A percentile compares a stretch with the other conserved stretches of the same genome.
Conservation (phyloP, 805 yeast genomes). For the Yarrowia keelungensis region DNA sequence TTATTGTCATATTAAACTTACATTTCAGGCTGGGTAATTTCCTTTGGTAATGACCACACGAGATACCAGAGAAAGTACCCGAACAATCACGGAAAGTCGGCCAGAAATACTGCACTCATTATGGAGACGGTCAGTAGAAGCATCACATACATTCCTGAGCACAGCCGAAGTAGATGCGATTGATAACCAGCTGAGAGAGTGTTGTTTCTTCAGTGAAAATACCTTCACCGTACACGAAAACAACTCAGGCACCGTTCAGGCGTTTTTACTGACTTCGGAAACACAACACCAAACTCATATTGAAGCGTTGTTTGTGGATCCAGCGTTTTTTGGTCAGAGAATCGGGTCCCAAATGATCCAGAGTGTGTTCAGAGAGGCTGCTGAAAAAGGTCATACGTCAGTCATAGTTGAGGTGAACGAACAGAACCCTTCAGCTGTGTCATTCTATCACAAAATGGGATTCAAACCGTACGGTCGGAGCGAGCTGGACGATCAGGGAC, state of each 20-base stretch:
- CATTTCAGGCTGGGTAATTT: too few species aligned
- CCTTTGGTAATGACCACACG: too few species aligned
- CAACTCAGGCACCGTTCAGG: background rate
- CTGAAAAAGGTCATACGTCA: background rate
- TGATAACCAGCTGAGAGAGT: background rate
- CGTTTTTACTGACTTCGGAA: background rate
- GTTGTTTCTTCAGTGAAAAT: background rate
- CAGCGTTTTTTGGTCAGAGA: background rate
- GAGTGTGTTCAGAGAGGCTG: background rate
- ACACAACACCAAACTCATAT: background rate
- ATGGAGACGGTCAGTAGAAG: background rate
- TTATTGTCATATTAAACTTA: too few species aligned
- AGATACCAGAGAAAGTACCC: too few species aligned
- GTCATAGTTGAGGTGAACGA: background rate
- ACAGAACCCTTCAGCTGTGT: background rate
- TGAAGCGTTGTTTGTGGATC: constrained; percentile 1
- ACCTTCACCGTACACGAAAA: background rate
- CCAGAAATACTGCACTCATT: background rate
- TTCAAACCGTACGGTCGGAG: background rate
- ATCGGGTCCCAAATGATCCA: background rate
- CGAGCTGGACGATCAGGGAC: constrained; percentile 9
- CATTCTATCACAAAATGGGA: background rate
- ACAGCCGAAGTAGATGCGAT: background rate
- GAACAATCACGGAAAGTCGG: too few species aligned
- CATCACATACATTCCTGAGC: background rate